Evolutionary conservation across 176 grass and related monocot genomes (phyloP), one percentile per base, ranked within the genome.

Genomic region (Aegilops longissima): DNA sequence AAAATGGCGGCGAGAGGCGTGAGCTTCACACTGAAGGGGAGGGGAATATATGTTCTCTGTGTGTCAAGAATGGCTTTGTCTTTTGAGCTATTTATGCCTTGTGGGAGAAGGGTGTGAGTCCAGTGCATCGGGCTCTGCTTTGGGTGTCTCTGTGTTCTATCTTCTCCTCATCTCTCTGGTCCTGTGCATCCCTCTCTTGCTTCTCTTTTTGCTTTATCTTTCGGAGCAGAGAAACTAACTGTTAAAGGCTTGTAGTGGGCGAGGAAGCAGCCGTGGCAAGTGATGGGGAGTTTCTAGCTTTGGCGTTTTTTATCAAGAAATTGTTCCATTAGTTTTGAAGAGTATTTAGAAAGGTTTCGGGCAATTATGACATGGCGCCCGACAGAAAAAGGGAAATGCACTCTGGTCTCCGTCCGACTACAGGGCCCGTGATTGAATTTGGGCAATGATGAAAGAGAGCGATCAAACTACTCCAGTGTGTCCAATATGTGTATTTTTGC

Each of bases 31-130:
- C 81, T 68, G 70, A 80, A 85, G 80, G 80, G 84, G 72, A 77
- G 80, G 84, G 76, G 88, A 87, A 91, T 92, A 91, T 92, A 93
- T 89, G 77, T 91, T 93, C 88, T 89, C 58, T 85, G 23, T 54
- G 79, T 39, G 70, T 36, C 82, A 30, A 73, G 66, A 80, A 71
- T 23, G 33, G 80, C 79, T 85, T 88, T 89, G 86, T 81, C 86
- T 91, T 90, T 89, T 82, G 89, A 81, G 83, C 29, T 90, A 86
- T 87, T 90, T 95, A 90, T 95, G 88, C 74, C 87, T 87, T 97
- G 74, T 80, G 84, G 80, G 36, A 83, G 95, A 90, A 91, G 90
- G 65, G 90, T 88, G 82, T 3, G 30, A 31, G 30, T 88, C 77
- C n/a, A 30, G 59, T 59, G 76, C 76, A 54, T 70, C 40, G 62